Conservation (phyloP, 225 moss, liverwort and hornwort genomes). For the Thuidium tamariscinum region DNA sequence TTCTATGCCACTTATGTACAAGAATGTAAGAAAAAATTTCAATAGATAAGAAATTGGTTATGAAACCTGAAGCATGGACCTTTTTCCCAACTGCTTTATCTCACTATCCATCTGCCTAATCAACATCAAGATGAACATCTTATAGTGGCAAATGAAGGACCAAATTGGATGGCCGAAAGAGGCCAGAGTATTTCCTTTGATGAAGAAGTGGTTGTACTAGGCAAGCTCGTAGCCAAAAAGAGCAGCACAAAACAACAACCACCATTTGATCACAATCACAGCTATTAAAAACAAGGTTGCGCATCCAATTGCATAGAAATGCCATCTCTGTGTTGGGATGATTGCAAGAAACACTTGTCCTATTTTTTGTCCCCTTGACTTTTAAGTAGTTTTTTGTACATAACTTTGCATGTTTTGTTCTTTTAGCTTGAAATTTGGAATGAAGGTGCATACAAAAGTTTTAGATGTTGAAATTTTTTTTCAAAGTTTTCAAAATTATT, state of each 20-base stretch:
- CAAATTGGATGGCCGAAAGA: slow-evolving; percentile 77
- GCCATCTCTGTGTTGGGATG: slow-evolving; percentile 70
- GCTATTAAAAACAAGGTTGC: slow-evolving; percentile 54
- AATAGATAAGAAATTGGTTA: slow-evolving; percentile 13
- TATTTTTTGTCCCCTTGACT: too few species aligned
- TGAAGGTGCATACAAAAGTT: too few species aligned
- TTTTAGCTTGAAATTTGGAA: too few species aligned
- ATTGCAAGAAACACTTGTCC: too few species aligned
- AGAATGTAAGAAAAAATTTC: not conserved
- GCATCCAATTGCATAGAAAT: slow-evolving; percentile 61
- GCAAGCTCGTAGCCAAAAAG: slow-evolving; percentile 76
- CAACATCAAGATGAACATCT: slow-evolving; percentile 84
- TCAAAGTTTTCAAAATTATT: too few species aligned
- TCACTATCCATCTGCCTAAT: slow-evolving; percentile 86
- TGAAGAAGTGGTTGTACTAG: slow-evolving; percentile 92
- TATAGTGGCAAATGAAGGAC: slow-evolving; percentile 83
- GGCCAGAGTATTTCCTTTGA: slow-evolving; percentile 73
- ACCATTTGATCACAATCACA: slow-evolving; percentile 67
- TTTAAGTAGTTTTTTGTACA: too few species aligned
- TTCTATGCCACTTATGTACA: not conserved
- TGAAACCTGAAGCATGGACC: slow-evolving; percentile 66
- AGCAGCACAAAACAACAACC: slow-evolving; percentile 71
- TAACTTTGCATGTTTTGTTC: too few species aligned
- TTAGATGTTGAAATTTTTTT: too few species aligned
- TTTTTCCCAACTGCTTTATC: slow-evolving; percentile 87